phyloP scores from a whole-genome alignment of 2,329 filamentous ascomycete genomes.

The Chaetomiaceae sp. region DNA sequence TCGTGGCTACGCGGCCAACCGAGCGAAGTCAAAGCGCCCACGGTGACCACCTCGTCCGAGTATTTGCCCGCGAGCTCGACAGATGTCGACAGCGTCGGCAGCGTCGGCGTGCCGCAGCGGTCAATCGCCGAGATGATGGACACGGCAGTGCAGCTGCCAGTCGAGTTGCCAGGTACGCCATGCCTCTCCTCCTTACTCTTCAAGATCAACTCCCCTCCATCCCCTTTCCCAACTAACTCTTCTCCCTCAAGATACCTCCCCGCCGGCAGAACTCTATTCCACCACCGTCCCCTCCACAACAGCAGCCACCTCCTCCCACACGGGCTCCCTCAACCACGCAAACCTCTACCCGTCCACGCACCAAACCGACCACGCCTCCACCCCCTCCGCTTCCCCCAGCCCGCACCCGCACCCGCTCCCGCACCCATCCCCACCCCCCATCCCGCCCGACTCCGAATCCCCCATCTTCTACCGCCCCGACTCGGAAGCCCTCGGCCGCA shows the following conservation, averaged over 20 bases:
- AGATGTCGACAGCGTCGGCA: slow-evolving; percentile 35
- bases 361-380: slow-evolving; percentile 30
- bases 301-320: slow-evolving; percentile 35
- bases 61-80: slow-evolving; percentile 31
- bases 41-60: slow-evolving; percentile 44
- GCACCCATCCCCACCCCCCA: slow-evolving; percentile 4
- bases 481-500: slow-evolving; percentile 20
- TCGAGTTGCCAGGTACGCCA: slow-evolving; percentile 45
- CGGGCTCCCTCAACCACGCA: slow-evolving; percentile 29
- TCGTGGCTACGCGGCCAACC: slow-evolving; percentile 50
- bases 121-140: slow-evolving; percentile 27
- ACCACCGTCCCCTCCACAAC: slow-evolving; percentile 34
- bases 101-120: slow-evolving; percentile 7
- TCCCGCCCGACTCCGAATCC: slow-evolving; percentile 7
- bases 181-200: too few relatives aligned
- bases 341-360: slow-evolving; percentile 27
- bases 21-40: slow-evolving; percentile 40
- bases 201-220: not conserved
- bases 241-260: slow-evolving; percentile 38
- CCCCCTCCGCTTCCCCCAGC: slow-evolving; percentile 4
- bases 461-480: slow-evolving; percentile 21
- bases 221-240: not conserved
- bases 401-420: not conserved
- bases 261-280: slow-evolving; percentile 40
- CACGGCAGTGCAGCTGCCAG: slow-evolving; percentile 24